These are phyloP conservation scores for Amanita rubescens DNA, from an alignment of 768 basidiomycete species.

Conservation along the genomic window DNA sequence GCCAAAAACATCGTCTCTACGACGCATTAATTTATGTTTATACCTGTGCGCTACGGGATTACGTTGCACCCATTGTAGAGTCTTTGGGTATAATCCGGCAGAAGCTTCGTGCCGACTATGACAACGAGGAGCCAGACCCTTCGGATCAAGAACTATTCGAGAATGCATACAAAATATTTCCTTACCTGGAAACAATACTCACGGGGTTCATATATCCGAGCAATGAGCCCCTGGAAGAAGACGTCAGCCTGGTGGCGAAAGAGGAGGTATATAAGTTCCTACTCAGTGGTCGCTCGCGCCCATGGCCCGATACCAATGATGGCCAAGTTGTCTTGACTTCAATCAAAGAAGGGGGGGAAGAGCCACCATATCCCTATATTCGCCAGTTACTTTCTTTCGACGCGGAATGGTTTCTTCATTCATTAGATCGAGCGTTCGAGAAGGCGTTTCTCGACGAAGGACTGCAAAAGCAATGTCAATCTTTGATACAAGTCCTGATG, in stretches of 20 bases:
- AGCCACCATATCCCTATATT: conserved; percentile 87
- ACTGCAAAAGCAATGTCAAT: conserved; percentile 56
- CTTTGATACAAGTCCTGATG: conserved; percentile 78
- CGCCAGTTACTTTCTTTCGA: conserved; percentile 82
- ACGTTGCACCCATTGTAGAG: conserved; percentile 82
- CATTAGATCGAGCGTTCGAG: conserved; percentile 92
- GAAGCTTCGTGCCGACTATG: conserved; percentile 30
- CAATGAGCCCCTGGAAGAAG: conserved; percentile 56
- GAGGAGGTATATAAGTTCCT: conserved; percentile 72
- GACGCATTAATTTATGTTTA: conserved; percentile 95
- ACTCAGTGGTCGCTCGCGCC: conserved; percentile 71
- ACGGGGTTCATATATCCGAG: conserved; percentile 86
- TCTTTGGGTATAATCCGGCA: conserved; percentile 70
- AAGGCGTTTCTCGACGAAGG: conserved; percentile 85
- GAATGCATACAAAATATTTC: conserved; percentile 88
- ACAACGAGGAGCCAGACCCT: conserved; percentile 20
- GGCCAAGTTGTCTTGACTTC: conserved; percentile 71
- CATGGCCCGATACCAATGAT: conserved; percentile 64
- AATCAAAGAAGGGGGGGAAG: conserved; percentile 64
- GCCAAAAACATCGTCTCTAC: conserved; percentile 76
- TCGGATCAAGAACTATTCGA: conserved; percentile 21
- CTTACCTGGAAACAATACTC: conserved; percentile 75
- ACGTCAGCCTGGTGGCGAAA: conserved; percentile 65
- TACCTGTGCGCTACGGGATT: conserved; percentile 82
- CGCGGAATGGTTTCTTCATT: conserved; percentile 89